Evolutionary conservation across 106 monocot genomes (phyloP), one percentile per base, ranked within the genome.

Genomic region (Acorus calamus): DNA sequence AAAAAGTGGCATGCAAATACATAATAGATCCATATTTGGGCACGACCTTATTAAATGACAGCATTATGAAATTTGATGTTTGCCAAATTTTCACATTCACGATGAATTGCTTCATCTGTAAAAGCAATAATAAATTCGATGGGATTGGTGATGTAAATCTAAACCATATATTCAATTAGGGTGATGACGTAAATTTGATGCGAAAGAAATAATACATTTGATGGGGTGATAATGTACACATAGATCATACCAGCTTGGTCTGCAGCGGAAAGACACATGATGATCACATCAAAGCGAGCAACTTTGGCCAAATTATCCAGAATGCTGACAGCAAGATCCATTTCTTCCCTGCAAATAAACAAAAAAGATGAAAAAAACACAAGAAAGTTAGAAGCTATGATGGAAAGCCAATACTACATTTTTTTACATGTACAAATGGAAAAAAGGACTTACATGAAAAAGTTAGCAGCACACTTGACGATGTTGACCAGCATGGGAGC

Each of bases 241-340:
- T 14, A 42, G 14, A 49, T 59, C 72, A 66, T 69, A 99, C 98
- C 98, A 50, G 81, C 69, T 55, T 69, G 83, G 60, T 99, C 79
- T 28, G 64, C 55, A 52, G 83, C 49, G 56, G 98, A 73, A 47
- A 99, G 69, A 73, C 88, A 88, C 92, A 92, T 86, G 47, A 81
- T 65, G 71, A 99, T 77, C 92, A 99, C 79, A 72, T 92, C 92
- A 76, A 99, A 99, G 28, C 92, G 78, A 55, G 98, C 80, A 49
- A 99, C 86, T 67, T 72, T 83, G 4, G 70, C 61, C 70, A 92
- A 76, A 84, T 88, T 88, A 62, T 86, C 83, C 64, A 99, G 75
- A 65, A 92, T 78, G 57, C 49, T 75, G 55, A 88, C 59, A 8
- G 98, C 92, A 46, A 86, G 71, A 47, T 79, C 72, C 62, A 79